A percentile compares a stretch with the other conserved stretches of the same genome.
Conservation (phyloP, 495 filamentous ascomycete species). For the Sordaria brevicollis region DNA sequence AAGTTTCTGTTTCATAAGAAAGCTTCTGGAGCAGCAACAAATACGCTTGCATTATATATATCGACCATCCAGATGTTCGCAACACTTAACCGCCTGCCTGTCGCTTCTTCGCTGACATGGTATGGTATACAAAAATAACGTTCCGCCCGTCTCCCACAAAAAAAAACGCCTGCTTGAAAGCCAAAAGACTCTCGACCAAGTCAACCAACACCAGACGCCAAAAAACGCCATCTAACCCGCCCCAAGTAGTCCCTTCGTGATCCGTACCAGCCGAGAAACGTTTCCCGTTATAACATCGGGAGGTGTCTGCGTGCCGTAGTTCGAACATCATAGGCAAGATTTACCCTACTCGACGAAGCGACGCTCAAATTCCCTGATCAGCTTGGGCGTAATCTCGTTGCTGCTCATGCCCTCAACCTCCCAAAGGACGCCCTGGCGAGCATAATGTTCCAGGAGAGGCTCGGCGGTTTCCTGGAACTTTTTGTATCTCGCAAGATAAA, state of each 20-base stretch:
- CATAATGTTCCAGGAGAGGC: conserved; percentile 82
- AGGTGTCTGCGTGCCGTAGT: not conserved
- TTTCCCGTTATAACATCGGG: not conserved
- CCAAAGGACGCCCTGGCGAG: conserved; percentile 75
- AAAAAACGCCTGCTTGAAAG: not conserved
- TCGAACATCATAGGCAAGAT: not conserved
- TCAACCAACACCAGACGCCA: not conserved
- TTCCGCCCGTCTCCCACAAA: not conserved
- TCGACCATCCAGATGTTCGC: not conserved
- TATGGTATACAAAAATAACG: not conserved
- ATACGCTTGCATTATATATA: not conserved
- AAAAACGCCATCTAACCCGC: not conserved
- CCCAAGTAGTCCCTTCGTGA: not conserved
- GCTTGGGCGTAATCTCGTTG: conserved; percentile 84
- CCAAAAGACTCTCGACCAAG: not conserved
- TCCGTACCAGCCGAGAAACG: not conserved
- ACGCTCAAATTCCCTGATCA: conserved; percentile 68
- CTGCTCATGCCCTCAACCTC: conserved; percentile 77
- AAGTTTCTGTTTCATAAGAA: not conserved
- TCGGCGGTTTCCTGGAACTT: conserved; percentile 81
- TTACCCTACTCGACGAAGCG: conserved; percentile 44
- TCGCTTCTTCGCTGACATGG: not conserved
- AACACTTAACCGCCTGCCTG: not conserved
- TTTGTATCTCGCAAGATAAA: conserved; percentile 67
- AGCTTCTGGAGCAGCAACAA: not conserved